phyloP scores from a whole-genome alignment of 768 basidiomycete genomes.

The Mycena floridula region DNA sequence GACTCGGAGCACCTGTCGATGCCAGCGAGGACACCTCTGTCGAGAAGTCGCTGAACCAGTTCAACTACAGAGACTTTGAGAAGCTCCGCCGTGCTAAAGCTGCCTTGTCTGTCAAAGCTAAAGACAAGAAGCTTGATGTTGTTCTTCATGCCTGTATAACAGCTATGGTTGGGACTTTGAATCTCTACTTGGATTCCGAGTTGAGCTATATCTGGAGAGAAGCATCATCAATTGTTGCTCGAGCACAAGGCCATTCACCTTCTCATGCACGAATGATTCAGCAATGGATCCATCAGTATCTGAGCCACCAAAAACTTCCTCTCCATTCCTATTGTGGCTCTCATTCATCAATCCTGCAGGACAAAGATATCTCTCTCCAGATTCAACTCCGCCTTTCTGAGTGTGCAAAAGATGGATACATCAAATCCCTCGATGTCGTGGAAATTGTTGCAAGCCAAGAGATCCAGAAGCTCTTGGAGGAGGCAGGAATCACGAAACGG shows the following conservation, averaged over 20 bases:
- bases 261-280: conserved; percentile 22
- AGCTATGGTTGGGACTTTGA: conserved; percentile 26
- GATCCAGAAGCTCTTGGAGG: conserved; percentile 14
- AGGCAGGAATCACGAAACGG: background rate
- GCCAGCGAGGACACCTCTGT: conserved; percentile 20
- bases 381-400: conserved; percentile 22
- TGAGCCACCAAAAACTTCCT: conserved; percentile 15
- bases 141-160: conserved; percentile 21
- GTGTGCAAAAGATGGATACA: conserved; percentile 18
- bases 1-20: conserved; percentile 16
- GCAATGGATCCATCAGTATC: conserved; percentile 22
- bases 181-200: conserved; percentile 26
- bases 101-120: conserved; percentile 7
- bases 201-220: conserved; percentile 24
- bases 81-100: conserved; percentile 5
- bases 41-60: conserved; percentile 3
- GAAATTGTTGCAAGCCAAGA: conserved; percentile 19
- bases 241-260: conserved; percentile 16
- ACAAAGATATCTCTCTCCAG: conserved; percentile 22
- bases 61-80: conserved; percentile 10
- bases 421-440: conserved; percentile 23
- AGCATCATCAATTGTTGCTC: conserved; percentile 24
- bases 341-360: conserved; percentile 19
- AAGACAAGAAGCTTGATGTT: conserved; percentile 24
- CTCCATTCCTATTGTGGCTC: conserved; percentile 16